Percentiles rank a stretch among this genome's conserved stretches.
Evolutionary conservation across 2,329 filamentous ascomycete species (phyloP).

Genomic region (Paecilomyces formosus): DNA sequence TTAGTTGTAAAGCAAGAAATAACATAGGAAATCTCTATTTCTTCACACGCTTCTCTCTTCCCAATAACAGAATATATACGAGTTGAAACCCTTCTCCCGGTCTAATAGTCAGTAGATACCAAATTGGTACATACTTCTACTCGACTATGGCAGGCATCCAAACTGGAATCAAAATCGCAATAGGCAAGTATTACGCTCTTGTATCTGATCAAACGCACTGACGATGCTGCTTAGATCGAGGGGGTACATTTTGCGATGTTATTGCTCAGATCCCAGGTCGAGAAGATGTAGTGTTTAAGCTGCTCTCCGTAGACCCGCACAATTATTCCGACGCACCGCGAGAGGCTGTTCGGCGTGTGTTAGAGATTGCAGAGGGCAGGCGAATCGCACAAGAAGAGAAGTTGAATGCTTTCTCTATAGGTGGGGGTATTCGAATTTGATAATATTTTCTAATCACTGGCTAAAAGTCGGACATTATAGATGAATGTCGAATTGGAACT

Average conservation of each 20-base stretch:
- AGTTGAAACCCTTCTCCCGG: not conserved
- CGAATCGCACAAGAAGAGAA: conserved; percentile 10
- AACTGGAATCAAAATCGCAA: conserved; percentile 3
- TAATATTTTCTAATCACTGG: not conserved
- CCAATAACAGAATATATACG: not conserved
- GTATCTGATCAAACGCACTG: not conserved
- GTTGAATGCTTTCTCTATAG: conserved; percentile 5
- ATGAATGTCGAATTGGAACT: conserved; percentile 74
- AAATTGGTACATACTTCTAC: not conserved
- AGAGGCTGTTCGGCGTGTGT: conserved; percentile 74
- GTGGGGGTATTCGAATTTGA: conserved; percentile 3
- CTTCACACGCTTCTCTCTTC: not conserved
- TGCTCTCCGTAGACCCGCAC: conserved; percentile 20
- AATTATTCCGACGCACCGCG: conserved; percentile 48
- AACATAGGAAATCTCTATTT: not conserved
- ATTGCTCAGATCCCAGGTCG: conserved; percentile 15
- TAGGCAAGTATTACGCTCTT: conserved; percentile 1
- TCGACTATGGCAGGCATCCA: not conserved
- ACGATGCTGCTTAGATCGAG: conserved; percentile 10
- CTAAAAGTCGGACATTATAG: conserved; percentile 3
- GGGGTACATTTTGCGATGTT: conserved; percentile 24
- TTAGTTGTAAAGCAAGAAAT: not conserved
- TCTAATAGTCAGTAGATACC: not conserved
- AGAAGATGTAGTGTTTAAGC: conserved; percentile 20
- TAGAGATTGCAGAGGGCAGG: conserved; percentile 33